A percentile compares a stretch with the other conserved stretches of the same genome.
Conservation (phyloP, 768 basidiomycete genomes). For the Agrocybe pediades region DNA sequence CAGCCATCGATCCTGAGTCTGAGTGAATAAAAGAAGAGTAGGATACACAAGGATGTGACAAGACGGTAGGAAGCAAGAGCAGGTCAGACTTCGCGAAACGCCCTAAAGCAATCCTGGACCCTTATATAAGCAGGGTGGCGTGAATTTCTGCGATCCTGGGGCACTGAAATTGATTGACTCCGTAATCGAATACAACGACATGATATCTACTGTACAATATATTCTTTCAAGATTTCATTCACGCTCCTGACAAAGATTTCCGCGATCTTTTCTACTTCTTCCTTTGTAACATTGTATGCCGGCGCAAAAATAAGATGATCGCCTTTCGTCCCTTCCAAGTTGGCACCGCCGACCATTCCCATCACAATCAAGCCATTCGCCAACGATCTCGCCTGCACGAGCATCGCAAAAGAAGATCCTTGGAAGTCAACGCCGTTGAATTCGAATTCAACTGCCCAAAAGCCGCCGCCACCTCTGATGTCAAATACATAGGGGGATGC, state of each 20-base stretch:
- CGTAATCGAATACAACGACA: background rate
- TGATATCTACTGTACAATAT: conserved; percentile 20
- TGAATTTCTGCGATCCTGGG: conserved; percentile 19
- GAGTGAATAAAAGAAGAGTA: conserved; percentile 33
- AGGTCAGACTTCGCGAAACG: conserved; percentile 33
- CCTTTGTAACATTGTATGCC: conserved; percentile 74
- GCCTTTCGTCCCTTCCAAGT: conserved; percentile 70
- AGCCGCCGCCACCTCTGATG: conserved; percentile 81
- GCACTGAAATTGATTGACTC: conserved; percentile 1
- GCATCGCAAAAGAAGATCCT: conserved; percentile 60
- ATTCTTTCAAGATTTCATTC: conserved; percentile 58
- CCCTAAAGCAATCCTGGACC: conserved; percentile 35
- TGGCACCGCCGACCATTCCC: conserved; percentile 72
- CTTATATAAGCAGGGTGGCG: conserved; percentile 53
- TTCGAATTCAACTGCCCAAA: conserved; percentile 87
- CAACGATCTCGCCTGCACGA: conserved; percentile 70
- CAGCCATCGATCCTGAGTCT: conserved; percentile 77
- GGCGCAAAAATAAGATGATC: conserved; percentile 75
- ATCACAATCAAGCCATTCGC: conserved; percentile 70
- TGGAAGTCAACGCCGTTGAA: conserved; percentile 57
- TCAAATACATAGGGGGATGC: conserved; percentile 74
- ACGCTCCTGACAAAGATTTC: conserved; percentile 65
- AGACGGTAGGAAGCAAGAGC: conserved; percentile 31
- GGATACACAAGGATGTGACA: conserved; percentile 30
- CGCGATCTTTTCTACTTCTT: conserved; percentile 71